Base-by-base conservation (phyloP, 208 protist genomes). In the Vickermania spadyakhi region DNA sequence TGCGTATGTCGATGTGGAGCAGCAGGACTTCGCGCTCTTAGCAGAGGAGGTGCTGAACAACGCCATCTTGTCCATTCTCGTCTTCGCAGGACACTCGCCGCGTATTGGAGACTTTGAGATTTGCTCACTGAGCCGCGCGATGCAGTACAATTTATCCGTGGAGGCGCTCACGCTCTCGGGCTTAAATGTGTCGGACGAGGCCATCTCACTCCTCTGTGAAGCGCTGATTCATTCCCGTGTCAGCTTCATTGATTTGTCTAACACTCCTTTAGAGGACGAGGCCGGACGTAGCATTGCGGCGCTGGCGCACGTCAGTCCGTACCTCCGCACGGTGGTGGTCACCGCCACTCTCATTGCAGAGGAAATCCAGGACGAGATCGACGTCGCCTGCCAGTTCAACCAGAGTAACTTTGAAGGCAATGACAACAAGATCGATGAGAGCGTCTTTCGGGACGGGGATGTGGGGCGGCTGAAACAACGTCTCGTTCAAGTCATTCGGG, bases 331-430 rank as follows among this genome's bases (percentile, higher is more conserved):
- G 1, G 75, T 95, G 30, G 74, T 95, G 18, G 74, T 95, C 22
- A 82, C 86, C 50, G 88, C 89, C 53, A 95, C 88, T 1, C 73
- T 95, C 23, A 90, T 95, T 60, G 70, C 84, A 0, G 88, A 89
- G 29, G 81, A 89, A 45, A 73, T 95, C 21, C 64, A 90, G 14
- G 88, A 95, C 56, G 88, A 95, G 63, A 95, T 95, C 59, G 88
- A 95, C 62, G 75, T 92, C 28, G 84, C 83, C 22, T 95, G 88
- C 50, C 84, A 92, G 66, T 91, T 88, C 42, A 95, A 95, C 59
- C 83, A 95, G 60, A 95, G 82, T 66, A 89, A 87, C 58, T 91
- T 79, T 63, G 88, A 95, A 57, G 77, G 62, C 22, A 91, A 84
- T 27, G 60, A 52, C 25, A 64, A 70, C 28, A n/a, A 23, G 14